Conservation (phyloP, 225 moss, liverwort and hornwort species). For the Pleurozium schreberi region DNA sequence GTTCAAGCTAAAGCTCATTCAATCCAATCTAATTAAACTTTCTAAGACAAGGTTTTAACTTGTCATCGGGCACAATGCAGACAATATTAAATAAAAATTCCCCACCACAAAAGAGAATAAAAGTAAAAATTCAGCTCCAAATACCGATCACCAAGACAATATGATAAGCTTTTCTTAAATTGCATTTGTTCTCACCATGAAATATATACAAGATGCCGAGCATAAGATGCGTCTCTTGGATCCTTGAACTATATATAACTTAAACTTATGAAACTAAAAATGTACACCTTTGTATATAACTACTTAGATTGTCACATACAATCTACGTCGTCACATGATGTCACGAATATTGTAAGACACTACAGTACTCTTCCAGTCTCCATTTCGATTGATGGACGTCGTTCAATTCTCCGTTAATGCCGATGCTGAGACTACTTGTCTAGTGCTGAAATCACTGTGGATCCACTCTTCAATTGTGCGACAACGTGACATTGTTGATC, state of each 20-base stretch:
- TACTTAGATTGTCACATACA: background rate
- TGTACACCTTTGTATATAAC: background rate
- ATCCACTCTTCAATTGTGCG: background rate
- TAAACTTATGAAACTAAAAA: background rate
- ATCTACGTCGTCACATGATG: background rate
- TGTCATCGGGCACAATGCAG: too few relatives aligned
- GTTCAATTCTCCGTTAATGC: background rate
- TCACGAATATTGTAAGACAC: background rate
- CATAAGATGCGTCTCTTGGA: background rate
- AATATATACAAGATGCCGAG: conserved; percentile 2
- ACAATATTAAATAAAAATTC: background rate
- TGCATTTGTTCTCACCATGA: background rate
- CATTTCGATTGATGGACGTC: background rate
- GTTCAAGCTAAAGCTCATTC: background rate
- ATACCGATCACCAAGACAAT: background rate
- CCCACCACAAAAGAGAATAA: background rate
- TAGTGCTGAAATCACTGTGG: background rate
- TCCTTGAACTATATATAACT: background rate
- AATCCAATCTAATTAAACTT: background rate
- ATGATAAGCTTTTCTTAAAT: background rate
- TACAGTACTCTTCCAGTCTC: background rate
- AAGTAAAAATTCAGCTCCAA: background rate
- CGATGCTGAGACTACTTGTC: background rate
- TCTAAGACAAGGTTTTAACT: background rate
- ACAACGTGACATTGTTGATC: background rate